Percentiles rank a stretch among this genome's conserved stretches.
phyloP scores from a whole-genome alignment of 2,329 filamentous ascomycete species.

The Tolypocladium cylindrosporum region DNA sequence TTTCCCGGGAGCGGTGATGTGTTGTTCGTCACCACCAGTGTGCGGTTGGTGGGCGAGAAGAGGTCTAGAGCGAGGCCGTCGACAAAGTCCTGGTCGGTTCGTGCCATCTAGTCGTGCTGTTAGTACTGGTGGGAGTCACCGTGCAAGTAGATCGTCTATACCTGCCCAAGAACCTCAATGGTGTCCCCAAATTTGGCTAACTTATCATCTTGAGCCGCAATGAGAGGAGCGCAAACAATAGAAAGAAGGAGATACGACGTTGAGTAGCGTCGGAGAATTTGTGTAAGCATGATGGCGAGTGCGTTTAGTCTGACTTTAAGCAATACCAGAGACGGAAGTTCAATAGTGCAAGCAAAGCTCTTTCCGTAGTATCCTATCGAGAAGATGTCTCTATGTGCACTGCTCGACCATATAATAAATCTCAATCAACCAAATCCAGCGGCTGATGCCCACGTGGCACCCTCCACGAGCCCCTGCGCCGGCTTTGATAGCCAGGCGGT shows the following conservation, averaged over 20 bases:
- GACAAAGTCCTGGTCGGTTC: slow-evolving; percentile 18
- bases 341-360: neutral
- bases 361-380: neutral
- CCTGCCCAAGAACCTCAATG: neutral
- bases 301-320: neutral
- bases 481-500: neutral
- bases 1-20: slow-evolving; percentile 13
- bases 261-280: neutral
- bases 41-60: slow-evolving; percentile 19
- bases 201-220: neutral
- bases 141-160: neutral
- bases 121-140: neutral
- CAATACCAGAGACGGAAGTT: neutral
- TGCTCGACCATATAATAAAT: neutral
- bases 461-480: no score
- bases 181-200: neutral
- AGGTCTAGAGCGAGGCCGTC: slow-evolving; percentile 22
- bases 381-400: neutral
- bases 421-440: neutral
- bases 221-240: neutral
- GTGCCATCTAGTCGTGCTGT: slow-evolving; percentile 1
- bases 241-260: neutral
- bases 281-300: neutral
- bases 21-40: slow-evolving; percentile 19
- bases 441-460: no score